A percentile compares a stretch with the other conserved stretches of the same genome.
Evolutionary conservation across 2,329 filamentous ascomycete species (phyloP).

Genomic region (Talaromyces verruculosus): DNA sequence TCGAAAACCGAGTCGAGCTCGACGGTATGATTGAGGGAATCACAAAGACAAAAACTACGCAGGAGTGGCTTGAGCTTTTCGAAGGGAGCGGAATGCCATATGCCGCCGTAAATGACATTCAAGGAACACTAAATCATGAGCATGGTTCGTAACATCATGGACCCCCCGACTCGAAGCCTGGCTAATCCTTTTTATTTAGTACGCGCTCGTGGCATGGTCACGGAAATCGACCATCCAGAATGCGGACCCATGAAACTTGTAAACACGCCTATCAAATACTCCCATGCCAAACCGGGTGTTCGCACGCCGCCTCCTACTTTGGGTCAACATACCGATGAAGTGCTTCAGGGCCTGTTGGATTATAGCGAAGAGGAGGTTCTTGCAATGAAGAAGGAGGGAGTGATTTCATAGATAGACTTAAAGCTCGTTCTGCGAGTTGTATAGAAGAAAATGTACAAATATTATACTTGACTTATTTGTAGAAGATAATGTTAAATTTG

Average conservation of each 20-base stretch:
- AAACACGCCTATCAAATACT: slow-evolving; percentile 94
- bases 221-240: slow-evolving; percentile 75
- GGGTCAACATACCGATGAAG: slow-evolving; percentile 81
- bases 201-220: slow-evolving; percentile 80
- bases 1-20: slow-evolving; percentile 69
- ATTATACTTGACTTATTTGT: too few species aligned
- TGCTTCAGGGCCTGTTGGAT: slow-evolving; percentile 65
- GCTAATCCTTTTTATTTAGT: slow-evolving; percentile 40
- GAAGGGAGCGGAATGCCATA: slow-evolving; percentile 94
- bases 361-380: slow-evolving; percentile 61
- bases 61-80: slow-evolving; percentile 81
- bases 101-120: slow-evolving; percentile 90
- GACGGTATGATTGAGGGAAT: slow-evolving; percentile 76
- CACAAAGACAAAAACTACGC: slow-evolving; percentile 74
- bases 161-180: not conserved
- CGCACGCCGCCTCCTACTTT: slow-evolving; percentile 78
- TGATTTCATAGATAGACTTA: slow-evolving; percentile 53
- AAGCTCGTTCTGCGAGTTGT: not conserved
- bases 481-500: not conserved
- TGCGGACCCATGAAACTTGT: slow-evolving; percentile 88
- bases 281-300: slow-evolving; percentile 73
- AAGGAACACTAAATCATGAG: slow-evolving; percentile 76
- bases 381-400: slow-evolving; percentile 63
- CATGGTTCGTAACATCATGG: slow-evolving; percentile 60
- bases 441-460: not conserved